Evolutionary conservation across 306 rosid genomes (phyloP).

Genomic region (Prunus fruticosa): DNA sequence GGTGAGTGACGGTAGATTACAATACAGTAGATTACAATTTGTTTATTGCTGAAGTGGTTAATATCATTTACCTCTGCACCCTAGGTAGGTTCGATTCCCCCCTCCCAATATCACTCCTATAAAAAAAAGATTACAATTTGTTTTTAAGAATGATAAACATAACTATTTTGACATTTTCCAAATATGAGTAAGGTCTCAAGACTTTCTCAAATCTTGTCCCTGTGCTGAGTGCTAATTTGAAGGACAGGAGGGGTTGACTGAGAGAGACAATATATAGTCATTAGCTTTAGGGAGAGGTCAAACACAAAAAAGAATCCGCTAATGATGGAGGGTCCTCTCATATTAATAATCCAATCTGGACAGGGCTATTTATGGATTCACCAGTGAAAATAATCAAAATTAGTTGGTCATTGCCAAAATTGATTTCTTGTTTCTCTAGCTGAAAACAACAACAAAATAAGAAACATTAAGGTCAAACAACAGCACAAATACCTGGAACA

Average conservation of each 20-base stretch:
- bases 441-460: not conserved
- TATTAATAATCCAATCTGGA: not conserved
- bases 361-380: slow-evolving; percentile 13
- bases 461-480: slow-evolving; percentile 16
- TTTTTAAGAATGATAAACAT: not conserved
- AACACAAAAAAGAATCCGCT: slow-evolving; percentile 9
- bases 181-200: not conserved
- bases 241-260: not conserved
- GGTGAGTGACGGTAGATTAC: too few species aligned
- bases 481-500: not conserved
- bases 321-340: slow-evolving; percentile 12
- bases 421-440: not conserved
- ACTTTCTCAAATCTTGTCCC: not conserved
- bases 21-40: too few species aligned
- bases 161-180: not conserved
- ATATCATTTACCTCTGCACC: too few species aligned
- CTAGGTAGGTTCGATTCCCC: too few species aligned
- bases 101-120: too few species aligned
- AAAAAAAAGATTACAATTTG: not conserved
- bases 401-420: not conserved
- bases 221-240: not conserved
- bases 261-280: not conserved
- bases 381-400: slow-evolving; percentile 28
- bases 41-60: too few species aligned
- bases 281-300: not conserved